Base-by-base conservation (phyloP, 164 flowering plant species). In the Sextonia rubra region DNA sequence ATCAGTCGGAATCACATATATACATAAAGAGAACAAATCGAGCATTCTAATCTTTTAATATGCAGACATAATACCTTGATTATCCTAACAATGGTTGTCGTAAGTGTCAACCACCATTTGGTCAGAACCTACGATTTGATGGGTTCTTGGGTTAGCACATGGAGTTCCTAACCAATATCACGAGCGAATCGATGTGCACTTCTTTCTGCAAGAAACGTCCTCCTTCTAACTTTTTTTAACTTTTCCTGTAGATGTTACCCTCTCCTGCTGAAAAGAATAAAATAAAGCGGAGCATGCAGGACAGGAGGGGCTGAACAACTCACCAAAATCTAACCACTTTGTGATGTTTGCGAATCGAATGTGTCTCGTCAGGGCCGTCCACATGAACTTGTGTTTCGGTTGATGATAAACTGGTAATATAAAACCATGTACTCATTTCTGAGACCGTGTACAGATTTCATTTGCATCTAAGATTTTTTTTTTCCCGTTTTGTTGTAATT, bases 271-370 rank as follows among this genome's bases (percentile, higher is more conserved):
- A 15, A 52, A 52, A 52, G 58, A 3, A 17, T 52, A 17, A 17
- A 52, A 15, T 15, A 64, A 64, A 30, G 37, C 15, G 7, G 27
- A 61, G 17, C 64, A 27, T 62, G 66, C 27, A 18, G 9, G 47
- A 30, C 58, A 17, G 67, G 30, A n/a, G 27, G 30, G 47, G 67
- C 47, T 9, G 17, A 64, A 64, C 44, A 5, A 30, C 67, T 29
- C 20, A 29, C n/a, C 67, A 30, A 64, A 61, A 61, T n/a, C 67
- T 27, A 64, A 15, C 67, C 67, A 64, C 67, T 64, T 64, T 64
- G 47, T 64, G n/a, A 17, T 64, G n/a, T 25, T 25, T 32, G 17
- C 17, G 67, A 26, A 64, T 64, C n/a, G 67, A 64, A 64, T 64
- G 58, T 52, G 20, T 2, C 30, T 30, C 3, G 2, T 63, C 3